Evolutionary conservation across 2,329 filamentous ascomycete genomes (phyloP), one percentile per base, ranked within the genome.

Genomic region (Magnaporthiopsis rhizophila): DNA sequence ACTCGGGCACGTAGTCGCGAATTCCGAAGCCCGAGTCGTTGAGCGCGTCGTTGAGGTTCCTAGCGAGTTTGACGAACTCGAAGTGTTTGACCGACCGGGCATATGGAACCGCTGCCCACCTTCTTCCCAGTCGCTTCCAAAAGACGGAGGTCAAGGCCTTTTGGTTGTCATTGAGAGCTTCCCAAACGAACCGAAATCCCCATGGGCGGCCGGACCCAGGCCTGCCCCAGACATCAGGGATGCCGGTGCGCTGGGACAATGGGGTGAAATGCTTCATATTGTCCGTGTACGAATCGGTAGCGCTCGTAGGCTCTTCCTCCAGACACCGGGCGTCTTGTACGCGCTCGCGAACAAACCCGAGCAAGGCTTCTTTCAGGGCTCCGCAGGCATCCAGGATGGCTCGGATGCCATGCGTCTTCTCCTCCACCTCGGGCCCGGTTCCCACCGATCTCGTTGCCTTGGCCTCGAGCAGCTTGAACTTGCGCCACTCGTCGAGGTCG

Each of bases 61-160:
- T n/a, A 21, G 45, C 45, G 8, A 53, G 45, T 11, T 3, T 21
- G 2, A 6, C 5, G 21, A 53, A n/a, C 18, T 53, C 18, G 21
- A 53, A n/a, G 45, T 9, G 18, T 8, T 11, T 11, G 7, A 21
- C 45, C 6, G 45, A 6, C n/a, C 21, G 3, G 6, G 45, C 45
- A 53, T 53, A 5, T 2, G 8, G 6, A 53, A 21, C n/a, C 1
- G 12, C 8, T 24, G 45, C 21, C 45, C 45, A 53, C 7, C 18
- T 24, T 21, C 21, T 9, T 24, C 45, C 45, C 21, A 53, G n/a
- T 2, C 45, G 45, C 45, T 24, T 28, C 75, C 75, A 81, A 62
- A 79, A 72, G 36, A 74, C 71, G 1, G 77, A 71, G 21, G 74
- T 74, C 2, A 80, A 66, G 62, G 68, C 71, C 58, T 72, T 74